Base-by-base conservation (phyloP, 2,329 filamentous ascomycete genomes). In the Podosphaera leucotricha region DNA sequence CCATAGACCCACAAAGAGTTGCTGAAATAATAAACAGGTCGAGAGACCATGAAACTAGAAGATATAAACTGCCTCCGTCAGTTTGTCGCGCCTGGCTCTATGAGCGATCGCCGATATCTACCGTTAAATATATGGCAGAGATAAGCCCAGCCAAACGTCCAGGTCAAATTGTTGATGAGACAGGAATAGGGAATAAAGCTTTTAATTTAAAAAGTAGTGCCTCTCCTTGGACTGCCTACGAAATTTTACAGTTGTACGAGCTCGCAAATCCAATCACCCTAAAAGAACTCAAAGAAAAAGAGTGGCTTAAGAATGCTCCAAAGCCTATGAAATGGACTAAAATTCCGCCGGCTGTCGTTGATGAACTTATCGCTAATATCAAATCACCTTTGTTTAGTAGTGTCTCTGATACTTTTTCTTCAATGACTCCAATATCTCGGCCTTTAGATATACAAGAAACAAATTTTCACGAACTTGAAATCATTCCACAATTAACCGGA, bases 61-160 rank as follows among this genome's bases (percentile, higher is more conserved):
- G 61, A 15, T 76, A 70, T 59, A 66, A 63, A 41, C 65, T 79
- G 19, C 70, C 72, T 1, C 54, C 60, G 2, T 62, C 65, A 15
- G 69, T 76, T 4, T 61, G 58, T 16, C 71, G 75, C n/a, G 64
- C 77, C 51, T 80, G 75, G 75, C 61, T 79, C 15, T 74, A 75
- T 49, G 63, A 64, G 15, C 70, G 62, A 15, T 59, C 53, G 26
- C 68, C 63, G 0, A 53, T 57, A 8, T 62, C 58, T n/a, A 58
- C 67, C 45, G 56, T 79, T 7, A 66, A 62, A 43, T 76, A 77
- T 52, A 73, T 78, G 65, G 72, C 71, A 13, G 63, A 63, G 10
- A 63, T 77, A 15, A 62, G 67, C 0, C 55, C 60, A 0, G 60
- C 65, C 0, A 65, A 65, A 52, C 46, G 52, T n/a, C 65, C 65